Conservation (phyloP, 768 basidiomycete species). For the Trametes cinnabarina region DNA sequence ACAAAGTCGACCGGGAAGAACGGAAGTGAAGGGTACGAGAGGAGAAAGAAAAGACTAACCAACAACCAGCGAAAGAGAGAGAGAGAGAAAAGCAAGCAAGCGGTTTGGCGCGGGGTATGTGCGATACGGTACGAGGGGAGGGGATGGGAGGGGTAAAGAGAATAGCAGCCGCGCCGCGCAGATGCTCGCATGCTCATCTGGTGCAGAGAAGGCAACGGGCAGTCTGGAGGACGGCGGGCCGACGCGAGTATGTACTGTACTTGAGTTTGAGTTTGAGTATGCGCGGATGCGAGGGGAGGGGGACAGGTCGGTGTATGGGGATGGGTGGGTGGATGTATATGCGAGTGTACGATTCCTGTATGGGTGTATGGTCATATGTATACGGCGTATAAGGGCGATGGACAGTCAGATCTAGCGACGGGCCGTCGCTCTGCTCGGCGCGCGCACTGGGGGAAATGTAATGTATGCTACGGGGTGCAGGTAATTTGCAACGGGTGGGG, state of each 20-base stretch:
- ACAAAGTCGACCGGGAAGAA: background rate
- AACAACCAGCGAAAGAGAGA: slow-evolving; percentile 12
- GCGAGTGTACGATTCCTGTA: slow-evolving; percentile 5
- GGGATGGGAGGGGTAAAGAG: no score
- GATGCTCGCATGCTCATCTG: background rate
- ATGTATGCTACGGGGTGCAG: slow-evolving; percentile 14
- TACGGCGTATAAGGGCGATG: background rate
- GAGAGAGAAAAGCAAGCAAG: slow-evolving; percentile 7
- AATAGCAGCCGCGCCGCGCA: no score
- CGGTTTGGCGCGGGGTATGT: slow-evolving; percentile 16
- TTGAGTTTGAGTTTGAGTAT: background rate
- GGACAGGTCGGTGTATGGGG: background rate
- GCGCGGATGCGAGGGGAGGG: background rate
- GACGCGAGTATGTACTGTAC: slow-evolving; percentile 18
- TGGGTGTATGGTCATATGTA: slow-evolving; percentile 3
- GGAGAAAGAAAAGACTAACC: slow-evolving; percentile 6
- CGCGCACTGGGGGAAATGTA: slow-evolving; percentile 1
- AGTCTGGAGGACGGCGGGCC: background rate
- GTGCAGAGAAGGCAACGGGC: background rate
- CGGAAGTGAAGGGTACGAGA: background rate
- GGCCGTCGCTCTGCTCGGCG: no score
- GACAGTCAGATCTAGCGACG: no score
- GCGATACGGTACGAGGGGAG: background rate
- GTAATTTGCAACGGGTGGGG: background rate
- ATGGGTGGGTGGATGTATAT: slow-evolving; percentile 5